phyloP scores from a whole-genome alignment of 768 basidiomycete genomes.

The Pulveroboletus sp. region DNA sequence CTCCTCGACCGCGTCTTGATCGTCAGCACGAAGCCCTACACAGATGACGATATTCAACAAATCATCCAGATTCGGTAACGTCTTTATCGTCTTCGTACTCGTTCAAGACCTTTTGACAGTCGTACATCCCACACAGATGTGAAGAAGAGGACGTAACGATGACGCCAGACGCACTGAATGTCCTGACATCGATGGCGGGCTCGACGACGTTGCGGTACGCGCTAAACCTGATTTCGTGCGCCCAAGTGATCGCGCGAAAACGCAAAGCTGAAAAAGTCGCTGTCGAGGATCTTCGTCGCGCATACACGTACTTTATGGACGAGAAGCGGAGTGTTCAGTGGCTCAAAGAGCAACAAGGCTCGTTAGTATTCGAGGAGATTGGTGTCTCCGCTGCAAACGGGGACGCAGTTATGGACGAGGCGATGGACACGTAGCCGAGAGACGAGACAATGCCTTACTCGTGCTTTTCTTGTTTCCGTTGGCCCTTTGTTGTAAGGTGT shows the following conservation, averaged over 20 bases:
- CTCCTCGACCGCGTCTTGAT: constrained; percentile 93
- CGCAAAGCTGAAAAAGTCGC: constrained; percentile 79
- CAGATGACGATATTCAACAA: constrained; percentile 76
- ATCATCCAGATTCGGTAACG: constrained; percentile 86
- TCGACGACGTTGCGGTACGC: constrained; percentile 92
- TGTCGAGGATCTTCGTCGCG: constrained; percentile 77
- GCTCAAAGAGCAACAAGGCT: constrained; percentile 79
- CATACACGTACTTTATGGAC: constrained; percentile 89
- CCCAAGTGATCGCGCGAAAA: constrained; percentile 78
- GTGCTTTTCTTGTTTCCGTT: not conserved
- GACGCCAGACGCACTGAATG: constrained; percentile 61
- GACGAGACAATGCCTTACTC: not conserved
- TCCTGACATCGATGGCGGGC: constrained; percentile 84
- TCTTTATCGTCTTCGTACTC: not conserved
- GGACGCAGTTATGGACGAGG: constrained; percentile 29
- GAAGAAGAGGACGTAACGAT: constrained; percentile 95
- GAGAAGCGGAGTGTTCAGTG: constrained; percentile 90
- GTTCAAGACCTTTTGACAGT: not conserved
- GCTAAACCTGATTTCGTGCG: constrained; percentile 91
- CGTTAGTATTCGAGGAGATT: constrained; percentile 71
- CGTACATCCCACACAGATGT: constrained; percentile 43
- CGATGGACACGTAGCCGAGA: constrained; percentile 34
- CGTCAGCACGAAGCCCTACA: constrained; percentile 87
- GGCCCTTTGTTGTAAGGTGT: not conserved
- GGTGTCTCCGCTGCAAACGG: constrained; percentile 26